Evolutionary conservation across 1,284 basidiomycete species (phyloP), one percentile per base, ranked within the genome.

Genomic region (Takashimella koratensis): DNA sequence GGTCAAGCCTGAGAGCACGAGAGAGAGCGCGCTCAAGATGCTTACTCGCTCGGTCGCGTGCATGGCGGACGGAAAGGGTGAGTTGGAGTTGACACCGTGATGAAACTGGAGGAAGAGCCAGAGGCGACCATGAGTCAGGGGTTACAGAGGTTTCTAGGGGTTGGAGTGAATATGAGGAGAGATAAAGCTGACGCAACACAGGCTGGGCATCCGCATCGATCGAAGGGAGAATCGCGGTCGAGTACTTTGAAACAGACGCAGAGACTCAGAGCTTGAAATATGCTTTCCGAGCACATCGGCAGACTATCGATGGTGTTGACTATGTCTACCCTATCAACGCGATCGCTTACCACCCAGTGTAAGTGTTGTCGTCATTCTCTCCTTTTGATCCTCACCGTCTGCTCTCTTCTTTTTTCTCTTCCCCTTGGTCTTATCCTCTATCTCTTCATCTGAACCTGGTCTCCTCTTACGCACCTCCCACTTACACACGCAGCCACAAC

Each of bases 321-420:
- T 89, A 93, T 59, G 93, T 98, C n/a, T 98, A 92, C 84, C 93
- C 95, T 0, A 94, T 98, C 60, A 96, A 98, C 68, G 84, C 88
- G 0, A 81, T 99, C 26, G 90, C 90, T 0, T 98, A 98, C 79
- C 92, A 98, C 66, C 92, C 95, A 0, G 78, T 82, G 82, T 92
- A 70, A 59, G 85, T 72, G n/a, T 27, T 36, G 3, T 26, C 19
- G 43, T 19, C 20, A 23, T 3, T 16, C 24, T 12, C n/a, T 5
- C 2, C 22, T n/a, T 21, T 16, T 36, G 30, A 36, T 36, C 30
- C 16, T 16, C 16, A 36, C 16, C 30, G 16, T 8, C 30, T 36
- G 30, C 30, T 36, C 16, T 36, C 30, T 36, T 16, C 30, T 16
- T 36, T 36, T 16, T 36, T 36, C 30, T 41, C 12, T 3, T 49